Base-by-base conservation (phyloP, 371 early-diverging fungal species). In the Lichtheimia corymbifera region DNA sequence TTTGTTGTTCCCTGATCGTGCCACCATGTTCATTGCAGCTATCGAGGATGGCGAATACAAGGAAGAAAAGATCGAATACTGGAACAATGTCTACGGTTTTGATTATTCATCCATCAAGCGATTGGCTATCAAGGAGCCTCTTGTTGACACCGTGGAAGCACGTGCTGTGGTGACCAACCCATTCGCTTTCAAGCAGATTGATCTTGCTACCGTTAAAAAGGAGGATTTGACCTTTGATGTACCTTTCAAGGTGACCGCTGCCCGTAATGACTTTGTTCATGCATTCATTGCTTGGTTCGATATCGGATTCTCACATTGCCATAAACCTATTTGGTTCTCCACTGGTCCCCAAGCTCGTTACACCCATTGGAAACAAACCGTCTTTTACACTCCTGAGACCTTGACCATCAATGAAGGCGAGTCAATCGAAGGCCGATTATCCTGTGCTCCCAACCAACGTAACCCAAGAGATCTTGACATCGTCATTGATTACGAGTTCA, bases 351-450 rank as follows among this genome's bases (percentile, higher is more conserved):
- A 84, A 57, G 83, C 90, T 49, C 87, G 89, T 77, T 92, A 93
- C 70, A 99, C 99, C 43, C 99, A 99, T 76, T 99, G 99, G 99
- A 97, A 97, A 83, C 98, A 98, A 76, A 96, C 97, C 20, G 89
- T 96, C 27, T 97, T 98, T 66, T 95, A 94, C 75, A 87, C 88
- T 5, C 76, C 75, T 25, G 88, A 92, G 24, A 77, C 86, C n/a
- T 69, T 92, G 69, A 83, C 85, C 17, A 75, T 89, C 67, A 83
- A 85, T 71, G 70, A 82, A 62, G 96, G 92, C 43, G 97, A 97
- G 63, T 77, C 65, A 55, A 90, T 99, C 71, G 77, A 79, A 50
- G 98, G 99, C 41, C 75, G 68, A 42, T 73, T 99, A 28, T 73
- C 79, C 42, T 93, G 96, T 62, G 72, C 81, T 9, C 98, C 98